Evolutionary conservation across 306 rosid genomes (phyloP).

Genomic region (Acacia crassicarpa): DNA sequence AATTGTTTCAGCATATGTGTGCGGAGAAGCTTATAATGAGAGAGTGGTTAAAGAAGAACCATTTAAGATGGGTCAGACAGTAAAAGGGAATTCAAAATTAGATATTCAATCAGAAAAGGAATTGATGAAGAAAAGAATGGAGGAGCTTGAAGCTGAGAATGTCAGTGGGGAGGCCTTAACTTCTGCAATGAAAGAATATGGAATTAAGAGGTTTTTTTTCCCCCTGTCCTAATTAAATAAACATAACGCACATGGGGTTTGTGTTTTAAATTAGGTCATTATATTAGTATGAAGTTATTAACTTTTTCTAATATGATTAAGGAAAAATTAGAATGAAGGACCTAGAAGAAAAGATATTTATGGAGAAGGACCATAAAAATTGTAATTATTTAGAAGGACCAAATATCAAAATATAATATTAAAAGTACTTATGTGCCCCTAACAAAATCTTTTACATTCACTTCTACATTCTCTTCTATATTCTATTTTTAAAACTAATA

Average conservation of each 20-base stretch:
- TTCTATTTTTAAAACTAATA: too few species aligned
- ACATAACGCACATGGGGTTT: too few species aligned
- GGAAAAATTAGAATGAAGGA: too few species aligned
- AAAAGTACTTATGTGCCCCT: too few species aligned
- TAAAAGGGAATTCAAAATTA: slow-evolving; percentile 18
- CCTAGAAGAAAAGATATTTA: too few species aligned
- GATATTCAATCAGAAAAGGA: slow-evolving; percentile 35
- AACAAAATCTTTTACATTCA: too few species aligned
- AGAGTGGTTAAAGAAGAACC: slow-evolving; percentile 23
- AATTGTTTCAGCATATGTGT: slow-evolving; percentile 42
- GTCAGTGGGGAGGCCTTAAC: neutral
- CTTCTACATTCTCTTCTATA: too few species aligned
- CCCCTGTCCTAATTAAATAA: neutral
- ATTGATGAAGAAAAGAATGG: slow-evolving; percentile 28
- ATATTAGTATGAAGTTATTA: too few species aligned
- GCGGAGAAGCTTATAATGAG: slow-evolving; percentile 32
- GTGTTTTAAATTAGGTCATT: too few species aligned
- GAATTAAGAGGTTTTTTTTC: neutral
- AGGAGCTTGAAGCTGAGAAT: neutral
- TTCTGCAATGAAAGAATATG: neutral
- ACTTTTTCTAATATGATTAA: neutral
- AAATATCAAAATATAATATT: too few species aligned
- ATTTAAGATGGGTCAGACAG: slow-evolving; percentile 18
- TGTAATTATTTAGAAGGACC: too few species aligned
- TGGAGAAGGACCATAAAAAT: too few species aligned